Conservation (phyloP, 441 rosid genomes). For the Croton laevigatus region DNA sequence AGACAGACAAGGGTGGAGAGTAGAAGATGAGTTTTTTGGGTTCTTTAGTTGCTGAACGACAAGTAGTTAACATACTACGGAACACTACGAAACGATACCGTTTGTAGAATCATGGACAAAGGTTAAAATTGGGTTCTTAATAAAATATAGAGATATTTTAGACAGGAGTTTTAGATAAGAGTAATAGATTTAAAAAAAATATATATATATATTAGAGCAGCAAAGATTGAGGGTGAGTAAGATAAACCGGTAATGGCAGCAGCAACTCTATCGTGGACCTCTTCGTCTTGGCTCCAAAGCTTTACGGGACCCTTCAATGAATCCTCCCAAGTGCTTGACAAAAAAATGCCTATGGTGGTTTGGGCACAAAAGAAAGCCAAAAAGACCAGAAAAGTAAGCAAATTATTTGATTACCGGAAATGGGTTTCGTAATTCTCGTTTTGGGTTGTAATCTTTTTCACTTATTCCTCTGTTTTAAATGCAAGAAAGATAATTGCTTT, state of each 20-base stretch:
- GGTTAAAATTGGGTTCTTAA: too few relatives aligned
- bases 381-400: constrained; percentile 56
- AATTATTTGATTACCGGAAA: neutral
- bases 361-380: constrained; percentile 70
- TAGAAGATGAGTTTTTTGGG: neutral
- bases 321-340: constrained; percentile 37
- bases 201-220: too few relatives aligned
- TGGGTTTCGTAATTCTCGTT: constrained; percentile 11
- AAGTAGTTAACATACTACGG: neutral
- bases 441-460: constrained; percentile 3
- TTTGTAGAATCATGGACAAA: too few relatives aligned
- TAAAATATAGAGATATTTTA: too few relatives aligned
- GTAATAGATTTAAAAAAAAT: too few relatives aligned
- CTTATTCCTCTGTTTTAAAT: neutral
- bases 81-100: neutral
- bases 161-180: constrained; percentile 7
- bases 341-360: constrained; percentile 34
- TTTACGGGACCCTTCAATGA: constrained; percentile 39
- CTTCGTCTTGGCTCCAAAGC: constrained; percentile 43
- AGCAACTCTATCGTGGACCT: constrained; percentile 61
- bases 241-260: constrained; percentile 38
- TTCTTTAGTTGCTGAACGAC: constrained; percentile 1
- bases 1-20: neutral
- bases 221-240: neutral
- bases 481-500: neutral